These are phyloP conservation scores for Leptographium radiaticola DNA, from an alignment of 2,329 filamentous ascomycete species.

Conservation along the genomic window DNA sequence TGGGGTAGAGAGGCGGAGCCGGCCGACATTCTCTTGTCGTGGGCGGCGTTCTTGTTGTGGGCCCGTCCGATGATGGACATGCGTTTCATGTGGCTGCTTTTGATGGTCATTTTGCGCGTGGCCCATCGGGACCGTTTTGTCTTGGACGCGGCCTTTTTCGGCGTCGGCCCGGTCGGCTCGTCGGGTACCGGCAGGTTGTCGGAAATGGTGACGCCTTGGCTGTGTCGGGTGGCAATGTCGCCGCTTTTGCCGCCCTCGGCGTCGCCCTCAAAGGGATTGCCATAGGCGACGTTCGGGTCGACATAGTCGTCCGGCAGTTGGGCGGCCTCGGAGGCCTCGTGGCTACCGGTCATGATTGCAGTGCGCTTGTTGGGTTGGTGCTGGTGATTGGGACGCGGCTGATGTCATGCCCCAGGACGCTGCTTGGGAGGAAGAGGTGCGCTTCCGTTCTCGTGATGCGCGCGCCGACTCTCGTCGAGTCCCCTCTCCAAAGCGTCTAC, in stretches of 20 bases:
- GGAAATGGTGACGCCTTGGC: constrained; percentile 10
- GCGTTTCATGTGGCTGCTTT: constrained; percentile 66
- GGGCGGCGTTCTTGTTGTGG: constrained; percentile 48
- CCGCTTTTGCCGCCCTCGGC: neutral
- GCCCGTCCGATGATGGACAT: constrained; percentile 67
- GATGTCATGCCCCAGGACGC: neutral
- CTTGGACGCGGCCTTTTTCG: constrained; percentile 8
- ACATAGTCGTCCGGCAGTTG: neutral
- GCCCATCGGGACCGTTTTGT: constrained; percentile 88
- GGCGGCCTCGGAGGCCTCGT: neutral
- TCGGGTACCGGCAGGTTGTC: constrained; percentile 16
- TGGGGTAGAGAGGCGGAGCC: constrained; percentile 19
- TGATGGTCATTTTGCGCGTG: constrained; percentile 71
- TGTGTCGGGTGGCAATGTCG: neutral
- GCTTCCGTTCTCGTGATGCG: neutral
- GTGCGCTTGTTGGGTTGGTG: neutral
- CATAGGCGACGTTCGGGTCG: neutral
- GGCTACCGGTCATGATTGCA: neutral
- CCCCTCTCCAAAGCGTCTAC: neutral
- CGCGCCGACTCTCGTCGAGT: neutral
- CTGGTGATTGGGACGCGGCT: no score
- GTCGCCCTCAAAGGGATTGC: neutral
- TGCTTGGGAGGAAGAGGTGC: neutral
- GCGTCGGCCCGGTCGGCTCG: neutral
- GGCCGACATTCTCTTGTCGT: constrained; percentile 51